Conservation (phyloP, 163 green algal genomes). For the Chlamydomonas reinhardtii region DNA sequence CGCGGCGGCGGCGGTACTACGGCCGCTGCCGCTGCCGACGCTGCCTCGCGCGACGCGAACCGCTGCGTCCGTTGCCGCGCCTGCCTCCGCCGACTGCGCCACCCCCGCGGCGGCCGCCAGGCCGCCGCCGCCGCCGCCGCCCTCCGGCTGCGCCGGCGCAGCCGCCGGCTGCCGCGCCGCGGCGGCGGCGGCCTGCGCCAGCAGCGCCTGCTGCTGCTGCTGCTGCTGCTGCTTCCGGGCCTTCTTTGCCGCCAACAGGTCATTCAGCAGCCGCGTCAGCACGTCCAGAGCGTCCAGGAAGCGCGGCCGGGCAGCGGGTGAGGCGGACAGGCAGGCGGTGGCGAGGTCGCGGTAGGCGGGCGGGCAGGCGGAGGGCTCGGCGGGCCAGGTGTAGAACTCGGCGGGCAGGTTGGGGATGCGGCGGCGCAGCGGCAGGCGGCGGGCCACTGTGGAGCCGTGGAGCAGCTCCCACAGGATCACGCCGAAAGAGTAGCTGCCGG, state of each 20-base stretch:
- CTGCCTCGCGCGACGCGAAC: too few relatives aligned
- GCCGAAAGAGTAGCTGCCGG: conserved; percentile 37
- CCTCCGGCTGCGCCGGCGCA: too few relatives aligned
- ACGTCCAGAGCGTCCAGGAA: neutral
- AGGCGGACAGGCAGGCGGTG: conserved; percentile 18
- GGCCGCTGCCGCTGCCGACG: too few relatives aligned
- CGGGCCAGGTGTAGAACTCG: conserved; percentile 47
- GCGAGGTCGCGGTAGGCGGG: conserved; percentile 31
- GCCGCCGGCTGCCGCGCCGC: too few relatives aligned
- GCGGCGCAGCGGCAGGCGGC: conserved; percentile 39
- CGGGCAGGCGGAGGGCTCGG: neutral
- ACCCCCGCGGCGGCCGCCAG: too few relatives aligned
- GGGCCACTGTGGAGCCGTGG: conserved; percentile 32
- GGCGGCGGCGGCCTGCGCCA: neutral
- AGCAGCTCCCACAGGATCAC: conserved; percentile 47
- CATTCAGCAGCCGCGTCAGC: neutral
- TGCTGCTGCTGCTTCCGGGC: neutral
- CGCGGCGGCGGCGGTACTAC: too few relatives aligned
- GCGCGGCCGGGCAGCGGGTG: neutral
- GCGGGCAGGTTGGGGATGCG: conserved; percentile 40
- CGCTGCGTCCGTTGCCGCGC: neutral
- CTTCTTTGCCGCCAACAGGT: neutral
- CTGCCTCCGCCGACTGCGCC: neutral
- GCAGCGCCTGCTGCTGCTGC: neutral
- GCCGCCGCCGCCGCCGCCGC: too few relatives aligned